These are phyloP conservation scores for Ustilago nuda DNA, from an alignment of 1,284 basidiomycete genomes.

Conservation along the genomic window DNA sequence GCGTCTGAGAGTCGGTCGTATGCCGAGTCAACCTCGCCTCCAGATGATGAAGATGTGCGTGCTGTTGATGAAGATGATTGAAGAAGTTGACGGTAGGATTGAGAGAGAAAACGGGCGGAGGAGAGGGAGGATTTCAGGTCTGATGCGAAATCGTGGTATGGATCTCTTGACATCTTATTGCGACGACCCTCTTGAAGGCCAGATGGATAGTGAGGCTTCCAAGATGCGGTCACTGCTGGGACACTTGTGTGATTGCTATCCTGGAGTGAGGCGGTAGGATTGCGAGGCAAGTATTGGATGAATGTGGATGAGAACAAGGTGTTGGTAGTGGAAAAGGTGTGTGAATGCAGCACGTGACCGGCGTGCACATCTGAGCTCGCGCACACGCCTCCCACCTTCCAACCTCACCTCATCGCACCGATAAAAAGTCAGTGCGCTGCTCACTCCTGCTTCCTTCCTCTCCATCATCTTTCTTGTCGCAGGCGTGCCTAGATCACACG, in stretches of 20 bases:
- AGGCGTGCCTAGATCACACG: too few relatives aligned
- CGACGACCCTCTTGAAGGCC: background rate
- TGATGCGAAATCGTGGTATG: slow-evolving; percentile 65
- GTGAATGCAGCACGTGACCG: too few relatives aligned
- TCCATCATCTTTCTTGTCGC: too few relatives aligned
- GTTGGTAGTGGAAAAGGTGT: background rate
- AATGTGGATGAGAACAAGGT: slow-evolving; percentile 4
- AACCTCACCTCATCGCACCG: too few relatives aligned
- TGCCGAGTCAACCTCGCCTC: slow-evolving; percentile 31
- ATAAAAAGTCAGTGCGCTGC: too few relatives aligned
- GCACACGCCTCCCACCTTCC: too few relatives aligned
- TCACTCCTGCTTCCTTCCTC: too few relatives aligned
- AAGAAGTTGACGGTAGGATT: slow-evolving; percentile 44
- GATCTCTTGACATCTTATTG: slow-evolving; percentile 59
- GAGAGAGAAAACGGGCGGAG: slow-evolving; percentile 45
- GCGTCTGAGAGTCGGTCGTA: slow-evolving; percentile 53
- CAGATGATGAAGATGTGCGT: background rate
- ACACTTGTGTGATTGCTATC: too few relatives aligned
- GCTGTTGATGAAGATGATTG: slow-evolving; percentile 11
- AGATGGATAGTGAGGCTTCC: background rate
- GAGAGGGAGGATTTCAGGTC: slow-evolving; percentile 59
- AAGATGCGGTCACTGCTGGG: background rate
- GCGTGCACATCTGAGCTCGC: too few relatives aligned
- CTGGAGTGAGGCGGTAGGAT: background rate
- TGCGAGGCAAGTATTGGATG: too few relatives aligned